Percentiles rank a stretch among this genome's conserved stretches.
Conservation (phyloP, 768 basidiomycete genomes). For the Amyloporia xantha region DNA sequence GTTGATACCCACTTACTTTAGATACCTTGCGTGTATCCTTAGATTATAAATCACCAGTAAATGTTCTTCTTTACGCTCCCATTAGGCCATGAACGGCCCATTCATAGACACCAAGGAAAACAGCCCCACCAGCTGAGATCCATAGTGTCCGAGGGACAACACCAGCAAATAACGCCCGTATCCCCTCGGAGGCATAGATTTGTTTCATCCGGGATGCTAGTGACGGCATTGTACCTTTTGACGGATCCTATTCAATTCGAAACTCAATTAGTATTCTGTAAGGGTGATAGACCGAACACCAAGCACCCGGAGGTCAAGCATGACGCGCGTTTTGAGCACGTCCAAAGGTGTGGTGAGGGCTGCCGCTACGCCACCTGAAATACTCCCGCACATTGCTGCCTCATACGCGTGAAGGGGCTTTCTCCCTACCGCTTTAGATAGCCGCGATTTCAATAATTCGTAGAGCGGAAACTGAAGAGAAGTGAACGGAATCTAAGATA, state of each 20-base stretch:
- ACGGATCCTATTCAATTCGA: conserved; percentile 35
- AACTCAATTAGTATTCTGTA: not conserved
- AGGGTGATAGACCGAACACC: not conserved
- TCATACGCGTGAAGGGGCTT: conserved; percentile 62
- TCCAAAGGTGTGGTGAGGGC: conserved; percentile 91
- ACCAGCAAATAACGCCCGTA: conserved; percentile 74
- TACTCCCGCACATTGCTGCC: conserved; percentile 83
- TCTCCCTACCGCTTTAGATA: conserved; percentile 48
- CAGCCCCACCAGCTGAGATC: conserved; percentile 95
- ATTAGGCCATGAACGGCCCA: conserved; percentile 54
- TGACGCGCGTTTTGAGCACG: conserved; percentile 93
- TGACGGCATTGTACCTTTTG: conserved; percentile 45
- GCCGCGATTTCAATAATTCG: conserved; percentile 69
- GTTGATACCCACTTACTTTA: not conserved
- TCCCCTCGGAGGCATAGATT: conserved; percentile 72
- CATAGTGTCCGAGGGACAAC: conserved; percentile 88
- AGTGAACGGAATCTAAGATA: conserved; percentile 84
- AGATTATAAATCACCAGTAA: not conserved
- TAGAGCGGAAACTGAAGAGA: conserved; percentile 95
- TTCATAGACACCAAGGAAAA: conserved; percentile 97
- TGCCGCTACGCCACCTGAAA: conserved; percentile 88
- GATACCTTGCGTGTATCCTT: not conserved
- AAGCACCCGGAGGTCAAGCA: conserved; percentile 83
- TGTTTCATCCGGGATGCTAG: conserved; percentile 47
- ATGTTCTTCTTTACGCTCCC: conserved; percentile 11